Base-by-base conservation (phyloP, 148 eudicot genomes). In the Spergularia marina region DNA sequence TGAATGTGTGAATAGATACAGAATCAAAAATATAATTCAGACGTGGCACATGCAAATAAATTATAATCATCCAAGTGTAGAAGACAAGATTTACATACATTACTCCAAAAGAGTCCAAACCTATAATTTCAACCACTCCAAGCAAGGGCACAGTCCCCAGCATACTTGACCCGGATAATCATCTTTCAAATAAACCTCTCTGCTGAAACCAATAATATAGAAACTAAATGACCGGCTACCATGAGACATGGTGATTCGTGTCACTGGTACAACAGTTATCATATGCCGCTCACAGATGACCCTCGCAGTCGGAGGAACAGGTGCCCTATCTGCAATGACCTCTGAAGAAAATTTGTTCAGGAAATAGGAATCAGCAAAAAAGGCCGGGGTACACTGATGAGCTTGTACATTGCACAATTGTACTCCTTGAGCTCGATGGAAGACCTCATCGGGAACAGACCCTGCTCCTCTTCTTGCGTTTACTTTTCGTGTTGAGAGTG, bases 91-190 rank as follows among this genome's bases (percentile, higher is more conserved):
- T 30, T 30, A 30, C 36, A 30, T 30, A 30, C 36, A 30, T 30
- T 30, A 30, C 36, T 30, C 36, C 25, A n/a, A n/a, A n/a, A n/a
- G n/a, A n/a, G n/a, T n/a, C n/a, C n/a, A 30, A 30, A 30, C 36
- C 74, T 81, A 92, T 61, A 87, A 15, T 57, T 87, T 91, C 75
- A 96, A 74, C 99, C 99, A 96, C 41, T 91, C 98, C 73, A 96
- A 80, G 84, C 99, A 96, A 6, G 99, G 91, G 82, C 99, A 96
- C 1, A 92, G 83, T 34, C 99, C 99, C 97, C 99, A 96, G 87
- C 99, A 92, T 75, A 91, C 89, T 74, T 81, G 86, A 20, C 93
- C 86, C 51, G 99, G 99, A 74, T 95, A 94, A 75, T 84, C 85
- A 73, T 89, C 99, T 83, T 91, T 92, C 71, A 92, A 74, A 80